Evolutionary conservation across 345 rosid species (phyloP), one percentile per base, ranked within the genome.

Genomic region (Zanthoxylum bungeanum): DNA sequence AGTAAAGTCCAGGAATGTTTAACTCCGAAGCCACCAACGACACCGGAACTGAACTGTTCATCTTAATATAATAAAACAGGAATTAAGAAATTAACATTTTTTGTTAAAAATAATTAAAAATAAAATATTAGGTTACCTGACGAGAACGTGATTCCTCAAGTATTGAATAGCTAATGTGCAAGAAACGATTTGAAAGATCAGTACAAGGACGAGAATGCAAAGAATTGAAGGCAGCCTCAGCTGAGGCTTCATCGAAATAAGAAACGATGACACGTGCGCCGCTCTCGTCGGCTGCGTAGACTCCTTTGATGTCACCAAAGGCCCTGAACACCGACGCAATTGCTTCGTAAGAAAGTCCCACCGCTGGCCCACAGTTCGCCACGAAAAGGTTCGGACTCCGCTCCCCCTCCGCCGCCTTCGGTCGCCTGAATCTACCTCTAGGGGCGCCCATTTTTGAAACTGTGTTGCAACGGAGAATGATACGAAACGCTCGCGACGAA

Each of bases 331-430:
- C 91, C 33, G 88, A 79, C 31, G 79, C 74, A 50, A 94, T 85
- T 4, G 77, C 63, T 57, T 86, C 92, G 60, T 81, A 76, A 22
- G 97, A 82, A 6, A 88, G 58, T 34, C 97, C 97, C 16, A 92
- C 92, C 1, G 89, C 89, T 30, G 98, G 98, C 11, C 98, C 98
- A 40, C 98, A 94, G 69, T 94, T 94, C 56, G 97, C 98, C 49
- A 92, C 95, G 71, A 77, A 92, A 7, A 94, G 91, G 66, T 92
- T 86, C 12, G 85, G 77, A 71, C 88, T 83, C 16, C 63, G 60
- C 21, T 75, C 79, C 16, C 46, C 74, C 25, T 78, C 82, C 37
- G 77, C 77, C 14, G 62, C 78, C 70, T 80, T 78, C 12, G 93
- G 82, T 51, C 89, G 89, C 49, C 71, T 75, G 73, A 93, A 93